Conservation (phyloP, 495 filamentous ascomycete genomes). For the Aspergillus nanangensis region DNA sequence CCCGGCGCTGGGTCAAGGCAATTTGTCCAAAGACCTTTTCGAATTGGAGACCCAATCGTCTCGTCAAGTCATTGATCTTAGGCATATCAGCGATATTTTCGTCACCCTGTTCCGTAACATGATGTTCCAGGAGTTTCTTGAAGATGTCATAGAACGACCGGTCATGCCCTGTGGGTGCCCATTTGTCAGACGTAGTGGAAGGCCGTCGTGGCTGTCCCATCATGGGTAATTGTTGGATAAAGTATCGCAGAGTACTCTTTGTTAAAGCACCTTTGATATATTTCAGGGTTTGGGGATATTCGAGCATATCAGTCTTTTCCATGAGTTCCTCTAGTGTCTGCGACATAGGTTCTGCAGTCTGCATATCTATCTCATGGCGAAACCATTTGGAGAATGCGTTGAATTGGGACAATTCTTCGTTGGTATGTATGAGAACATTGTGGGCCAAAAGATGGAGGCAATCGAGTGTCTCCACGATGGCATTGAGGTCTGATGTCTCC, state of each 20-base stretch:
- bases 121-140: constrained; percentile 33
- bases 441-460: constrained; percentile 71
- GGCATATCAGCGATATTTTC: constrained; percentile 34
- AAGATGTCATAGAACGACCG: constrained; percentile 46
- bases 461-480: constrained; percentile 64
- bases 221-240: constrained; percentile 41
- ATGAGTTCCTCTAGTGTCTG: constrained; percentile 42
- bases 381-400: constrained; percentile 79
- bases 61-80: constrained; percentile 48
- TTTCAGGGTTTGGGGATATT: constrained; percentile 43
- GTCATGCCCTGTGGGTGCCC: constrained; percentile 36
- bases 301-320: constrained; percentile 41
- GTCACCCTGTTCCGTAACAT: constrained; percentile 21
- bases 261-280: constrained; percentile 50
- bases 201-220: constrained; percentile 28
- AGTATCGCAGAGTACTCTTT: constrained; percentile 40
- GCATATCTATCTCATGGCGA: constrained; percentile 71
- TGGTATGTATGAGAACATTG: constrained; percentile 63
- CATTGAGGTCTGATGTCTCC: constrained; percentile 52
- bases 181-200: constrained; percentile 23
- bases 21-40: constrained; percentile 53
- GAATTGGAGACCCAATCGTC: constrained; percentile 48
- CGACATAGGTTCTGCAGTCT: constrained; percentile 40
- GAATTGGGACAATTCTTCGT: constrained; percentile 77
- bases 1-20: constrained; percentile 52